Evolutionary conservation across 805 yeast species (phyloP).

Genomic region (Saturnispora kantuleensis): DNA sequence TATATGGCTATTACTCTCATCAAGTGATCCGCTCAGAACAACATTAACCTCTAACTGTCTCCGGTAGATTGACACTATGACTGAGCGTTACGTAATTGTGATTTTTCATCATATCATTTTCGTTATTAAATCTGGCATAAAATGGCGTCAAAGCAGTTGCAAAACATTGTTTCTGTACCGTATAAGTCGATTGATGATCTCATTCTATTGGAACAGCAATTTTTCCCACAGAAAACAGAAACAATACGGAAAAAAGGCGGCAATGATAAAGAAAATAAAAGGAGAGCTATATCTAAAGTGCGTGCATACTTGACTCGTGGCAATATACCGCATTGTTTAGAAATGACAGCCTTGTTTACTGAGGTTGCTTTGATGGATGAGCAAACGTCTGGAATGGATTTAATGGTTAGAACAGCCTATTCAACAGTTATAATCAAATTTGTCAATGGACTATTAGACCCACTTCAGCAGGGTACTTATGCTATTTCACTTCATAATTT

Average conservation of each 20-base stretch:
- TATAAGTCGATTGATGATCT: slow-evolving; percentile 36
- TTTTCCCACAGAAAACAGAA: slow-evolving; percentile 27
- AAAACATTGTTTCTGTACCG: not conserved
- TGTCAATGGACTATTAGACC: slow-evolving; percentile 87
- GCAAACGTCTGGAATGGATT: slow-evolving; percentile 14
- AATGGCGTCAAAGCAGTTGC: not conserved
- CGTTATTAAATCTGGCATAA: not conserved
- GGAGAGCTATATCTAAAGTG: slow-evolving; percentile 42
- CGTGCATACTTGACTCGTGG: slow-evolving; percentile 51
- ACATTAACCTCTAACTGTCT: no score
- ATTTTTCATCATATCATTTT: no score
- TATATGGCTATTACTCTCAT: no score
- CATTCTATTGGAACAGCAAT: slow-evolving; percentile 37
- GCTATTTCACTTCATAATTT: slow-evolving; percentile 72
- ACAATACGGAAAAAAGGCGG: not conserved
- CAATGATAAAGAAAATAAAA: slow-evolving; percentile 23
- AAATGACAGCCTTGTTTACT: slow-evolving; percentile 49
- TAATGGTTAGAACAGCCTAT: slow-evolving; percentile 42
- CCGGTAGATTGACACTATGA: no score
- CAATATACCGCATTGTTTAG: slow-evolving; percentile 61
- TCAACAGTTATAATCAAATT: slow-evolving; percentile 72
- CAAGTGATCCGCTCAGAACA: no score
- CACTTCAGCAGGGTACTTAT: slow-evolving; percentile 64
- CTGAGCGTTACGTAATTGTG: no score
- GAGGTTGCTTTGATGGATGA: slow-evolving; percentile 38